Conservation (phyloP, 163 green algal species). For the Chlamydomonas reinhardtii region DNA sequence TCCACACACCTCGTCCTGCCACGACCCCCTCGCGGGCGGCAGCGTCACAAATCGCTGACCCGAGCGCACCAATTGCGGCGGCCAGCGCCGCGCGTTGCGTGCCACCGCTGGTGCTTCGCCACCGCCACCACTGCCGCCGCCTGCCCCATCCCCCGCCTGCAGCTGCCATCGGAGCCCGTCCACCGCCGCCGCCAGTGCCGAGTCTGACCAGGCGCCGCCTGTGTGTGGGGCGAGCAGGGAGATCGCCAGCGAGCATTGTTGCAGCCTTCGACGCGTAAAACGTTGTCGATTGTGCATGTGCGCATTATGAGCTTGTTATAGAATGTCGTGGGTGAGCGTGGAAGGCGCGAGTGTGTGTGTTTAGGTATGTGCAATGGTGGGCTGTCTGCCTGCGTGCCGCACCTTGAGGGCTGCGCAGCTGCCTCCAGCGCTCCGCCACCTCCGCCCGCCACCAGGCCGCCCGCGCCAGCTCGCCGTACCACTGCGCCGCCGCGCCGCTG, state of each 20-base stretch:
- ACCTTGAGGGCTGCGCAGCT: background rate
- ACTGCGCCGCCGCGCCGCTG: conserved; percentile 14
- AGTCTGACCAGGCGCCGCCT: conserved; percentile 2
- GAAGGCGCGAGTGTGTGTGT: too few species aligned
- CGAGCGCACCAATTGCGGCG: background rate
- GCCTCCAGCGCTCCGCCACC: conserved; percentile 17
- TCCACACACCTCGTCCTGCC: conserved; percentile 28
- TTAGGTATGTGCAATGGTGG: too few species aligned
- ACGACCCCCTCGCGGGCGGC: conserved; percentile 18
- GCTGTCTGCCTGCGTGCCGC: too few species aligned
- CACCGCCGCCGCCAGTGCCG: background rate
- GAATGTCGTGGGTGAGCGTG: too few species aligned
- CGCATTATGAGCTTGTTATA: too few species aligned
- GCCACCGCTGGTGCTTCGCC: background rate
- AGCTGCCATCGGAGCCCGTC: too few species aligned
- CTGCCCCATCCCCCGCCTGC: background rate
- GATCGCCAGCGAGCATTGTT: too few species aligned
- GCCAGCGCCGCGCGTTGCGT: conserved; percentile 34
- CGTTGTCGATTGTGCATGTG: too few species aligned
- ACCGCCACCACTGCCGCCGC: background rate
- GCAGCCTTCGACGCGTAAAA: too few species aligned
- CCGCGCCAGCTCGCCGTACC: background rate
- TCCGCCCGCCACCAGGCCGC: conserved; percentile 17
- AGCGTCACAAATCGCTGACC: conserved; percentile 41
- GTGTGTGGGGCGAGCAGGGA: background rate